phyloP scores from a whole-genome alignment of 768 basidiomycete genomes.

The Pisolithus marmoratus region DNA sequence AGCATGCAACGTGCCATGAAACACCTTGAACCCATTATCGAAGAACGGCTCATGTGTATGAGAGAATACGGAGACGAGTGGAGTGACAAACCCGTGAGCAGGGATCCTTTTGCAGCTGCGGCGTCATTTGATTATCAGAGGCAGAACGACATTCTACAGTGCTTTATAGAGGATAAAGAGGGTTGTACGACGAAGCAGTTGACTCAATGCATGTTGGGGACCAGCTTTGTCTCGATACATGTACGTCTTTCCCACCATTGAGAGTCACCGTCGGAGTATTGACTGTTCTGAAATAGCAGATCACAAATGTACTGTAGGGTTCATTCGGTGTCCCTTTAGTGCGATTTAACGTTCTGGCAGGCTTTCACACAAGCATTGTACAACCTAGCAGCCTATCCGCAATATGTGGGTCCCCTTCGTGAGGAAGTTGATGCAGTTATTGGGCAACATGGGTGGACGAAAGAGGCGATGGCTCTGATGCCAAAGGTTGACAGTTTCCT shows the following conservation, averaged over 20 bases:
- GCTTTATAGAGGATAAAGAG: not conserved
- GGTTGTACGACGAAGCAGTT: not conserved
- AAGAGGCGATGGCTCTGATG: slow-evolving; percentile 23
- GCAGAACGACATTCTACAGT: not conserved
- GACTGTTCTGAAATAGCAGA: not conserved
- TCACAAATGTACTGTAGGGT: not conserved
- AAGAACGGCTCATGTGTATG: slow-evolving; percentile 20
- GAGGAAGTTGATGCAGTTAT: slow-evolving; percentile 32
- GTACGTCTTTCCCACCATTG: slow-evolving; percentile 4
- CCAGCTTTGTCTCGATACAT: slow-evolving; percentile 3
- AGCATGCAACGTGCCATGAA: not conserved
- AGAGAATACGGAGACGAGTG: slow-evolving; percentile 22
- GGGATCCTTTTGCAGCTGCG: too few relatives aligned
- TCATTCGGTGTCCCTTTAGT: not conserved
- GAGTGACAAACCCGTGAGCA: slow-evolving; percentile 30
- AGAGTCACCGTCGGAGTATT: not conserved
- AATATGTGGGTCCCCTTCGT: slow-evolving; percentile 30
- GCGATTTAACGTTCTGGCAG: slow-evolving; percentile 9
- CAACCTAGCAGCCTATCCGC: slow-evolving; percentile 31
- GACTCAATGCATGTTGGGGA: not conserved
- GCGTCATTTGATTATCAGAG: not conserved
- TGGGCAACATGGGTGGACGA: slow-evolving; percentile 25
- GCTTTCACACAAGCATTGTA: slow-evolving; percentile 31
- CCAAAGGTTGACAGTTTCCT: slow-evolving; percentile 37
- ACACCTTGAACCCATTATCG: slow-evolving; percentile 25